These are phyloP conservation scores for Nitzschia sp. DNA, from an alignment of 108 stramenopile genomes.

Conservation along the genomic window DNA sequence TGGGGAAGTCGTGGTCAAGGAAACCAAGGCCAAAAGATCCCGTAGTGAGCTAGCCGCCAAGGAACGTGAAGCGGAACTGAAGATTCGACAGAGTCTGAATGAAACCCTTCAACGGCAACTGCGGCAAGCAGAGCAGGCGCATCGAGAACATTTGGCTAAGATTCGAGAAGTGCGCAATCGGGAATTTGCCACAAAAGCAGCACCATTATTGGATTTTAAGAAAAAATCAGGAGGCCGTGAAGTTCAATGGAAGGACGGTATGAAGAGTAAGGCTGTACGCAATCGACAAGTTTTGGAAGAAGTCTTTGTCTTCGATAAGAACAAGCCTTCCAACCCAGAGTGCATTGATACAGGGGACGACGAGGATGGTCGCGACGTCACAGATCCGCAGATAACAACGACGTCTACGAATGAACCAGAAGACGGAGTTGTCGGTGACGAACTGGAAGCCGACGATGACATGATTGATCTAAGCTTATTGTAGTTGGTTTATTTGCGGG, in stretches of 20 bases:
- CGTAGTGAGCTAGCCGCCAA: slow-evolving; percentile 29
- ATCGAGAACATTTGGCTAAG: slow-evolving; percentile 19
- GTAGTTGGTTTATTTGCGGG: too few relatives aligned
- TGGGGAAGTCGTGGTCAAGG: slow-evolving; percentile 6
- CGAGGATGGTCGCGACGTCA: neutral
- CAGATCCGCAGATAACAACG: neutral
- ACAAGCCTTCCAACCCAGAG: slow-evolving; percentile 3
- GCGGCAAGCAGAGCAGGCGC: slow-evolving; percentile 29
- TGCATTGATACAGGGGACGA: neutral
- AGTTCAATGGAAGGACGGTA: slow-evolving; percentile 62
- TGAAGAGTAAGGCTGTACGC: slow-evolving; percentile 12
- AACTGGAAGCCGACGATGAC: neutral
- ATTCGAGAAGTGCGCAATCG: slow-evolving; percentile 29
- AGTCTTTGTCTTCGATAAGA: slow-evolving; percentile 38
- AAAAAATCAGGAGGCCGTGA: slow-evolving; percentile 8
- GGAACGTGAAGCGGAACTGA: slow-evolving; percentile 30
- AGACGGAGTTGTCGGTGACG: neutral
- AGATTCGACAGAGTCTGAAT: neutral
- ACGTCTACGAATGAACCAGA: neutral
- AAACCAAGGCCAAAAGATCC: slow-evolving; percentile 8
- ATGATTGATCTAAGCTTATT: neutral
- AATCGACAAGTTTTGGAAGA: slow-evolving; percentile 47
- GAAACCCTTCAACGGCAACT: slow-evolving; percentile 27
- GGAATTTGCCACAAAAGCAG: neutral
- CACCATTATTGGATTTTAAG: neutral